Evolutionary conservation across 495 filamentous ascomycete genomes (phyloP).

Genomic region (Glonium stellatum): DNA sequence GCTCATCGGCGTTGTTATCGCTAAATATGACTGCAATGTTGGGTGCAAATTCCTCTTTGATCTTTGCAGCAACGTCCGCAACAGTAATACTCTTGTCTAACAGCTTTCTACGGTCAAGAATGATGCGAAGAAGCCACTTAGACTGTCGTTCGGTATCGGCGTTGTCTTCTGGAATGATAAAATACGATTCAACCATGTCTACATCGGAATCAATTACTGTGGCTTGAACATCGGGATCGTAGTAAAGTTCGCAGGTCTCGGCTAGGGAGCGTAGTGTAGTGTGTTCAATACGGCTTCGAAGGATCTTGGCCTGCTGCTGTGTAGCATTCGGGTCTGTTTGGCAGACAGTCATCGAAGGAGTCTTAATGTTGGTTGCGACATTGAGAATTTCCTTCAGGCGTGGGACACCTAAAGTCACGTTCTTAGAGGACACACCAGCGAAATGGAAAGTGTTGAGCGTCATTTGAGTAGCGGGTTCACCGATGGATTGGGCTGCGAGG

Average conservation of each 20-base stretch:
- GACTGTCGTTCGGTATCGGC: slow-evolving; percentile 73
- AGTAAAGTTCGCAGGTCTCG: slow-evolving; percentile 88
- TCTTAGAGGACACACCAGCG: slow-evolving; percentile 98
- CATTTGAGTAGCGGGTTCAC: slow-evolving; percentile 99
- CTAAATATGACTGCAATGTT: slow-evolving; percentile 93
- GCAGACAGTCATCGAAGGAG: slow-evolving; percentile 94
- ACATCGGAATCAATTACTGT: slow-evolving; percentile 81
- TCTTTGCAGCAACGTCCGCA: slow-evolving; percentile 80
- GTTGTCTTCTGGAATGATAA: slow-evolving; percentile 82
- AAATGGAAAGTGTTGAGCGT: slow-evolving; percentile 99
- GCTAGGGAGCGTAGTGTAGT: slow-evolving; percentile 91
- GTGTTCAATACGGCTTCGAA: slow-evolving; percentile 86
- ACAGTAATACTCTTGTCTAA: slow-evolving; percentile 90
- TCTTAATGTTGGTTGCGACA: slow-evolving; percentile 96
- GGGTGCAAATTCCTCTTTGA: slow-evolving; percentile 79
- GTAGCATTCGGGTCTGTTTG: slow-evolving; percentile 51
- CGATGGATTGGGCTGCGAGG: slow-evolving; percentile 94
- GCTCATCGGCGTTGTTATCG: slow-evolving; percentile 94
- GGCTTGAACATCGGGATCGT: slow-evolving; percentile 81
- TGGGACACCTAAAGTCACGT: slow-evolving; percentile 96
- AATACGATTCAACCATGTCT: slow-evolving; percentile 96
- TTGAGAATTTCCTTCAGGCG: slow-evolving; percentile 99
- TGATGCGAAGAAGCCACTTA: slow-evolving; percentile 88
- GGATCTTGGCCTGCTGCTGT: slow-evolving; percentile 74
- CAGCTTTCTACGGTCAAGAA: slow-evolving; percentile 86